Percentiles rank a stretch among this genome's conserved stretches.
Evolutionary conservation across 208 protist genomes (phyloP).

Genomic region (Trypanosoma platydactyli): DNA sequence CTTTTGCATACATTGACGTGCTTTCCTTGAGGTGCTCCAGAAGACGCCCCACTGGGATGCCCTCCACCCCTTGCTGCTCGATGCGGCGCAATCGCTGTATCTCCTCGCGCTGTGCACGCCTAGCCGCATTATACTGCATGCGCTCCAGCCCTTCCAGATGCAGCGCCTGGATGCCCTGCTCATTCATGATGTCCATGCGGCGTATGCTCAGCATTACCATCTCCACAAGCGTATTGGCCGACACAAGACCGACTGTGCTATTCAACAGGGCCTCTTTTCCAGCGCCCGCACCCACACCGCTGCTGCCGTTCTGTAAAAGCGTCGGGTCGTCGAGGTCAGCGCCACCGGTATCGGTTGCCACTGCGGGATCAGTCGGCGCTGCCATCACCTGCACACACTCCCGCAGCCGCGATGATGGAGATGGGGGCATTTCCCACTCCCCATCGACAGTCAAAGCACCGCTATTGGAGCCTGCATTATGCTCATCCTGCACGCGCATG

Average conservation of each 20-base stretch:
- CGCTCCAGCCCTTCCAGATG: slow-evolving; percentile 55
- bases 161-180: slow-evolving; percentile 42
- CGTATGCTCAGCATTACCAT: slow-evolving; percentile 70
- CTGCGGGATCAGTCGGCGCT: slow-evolving; percentile 20
- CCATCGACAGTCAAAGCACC: not conserved
- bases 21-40: slow-evolving; percentile 69
- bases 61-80: slow-evolving; percentile 76
- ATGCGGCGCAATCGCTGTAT: slow-evolving; percentile 55
- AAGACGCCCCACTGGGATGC: slow-evolving; percentile 55
- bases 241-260: slow-evolving; percentile 54
- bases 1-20: slow-evolving; percentile 40
- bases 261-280: slow-evolving; percentile 36
- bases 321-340: slow-evolving; percentile 13
- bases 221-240: slow-evolving; percentile 52
- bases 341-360: slow-evolving; percentile 5
- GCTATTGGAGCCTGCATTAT: not conserved
- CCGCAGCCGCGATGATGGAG: slow-evolving; percentile 17
- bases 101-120: slow-evolving; percentile 65
- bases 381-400: slow-evolving; percentile 23
- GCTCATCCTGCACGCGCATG: not conserved
- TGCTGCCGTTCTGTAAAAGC: slow-evolving; percentile 33
- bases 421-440: slow-evolving; percentile 15
- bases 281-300: slow-evolving; percentile 9
- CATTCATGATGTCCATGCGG: slow-evolving; percentile 38
- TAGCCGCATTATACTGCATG: slow-evolving; percentile 68